Base-by-base conservation (phyloP, 805 yeast species). In the Candida sakaeoensis region DNA sequence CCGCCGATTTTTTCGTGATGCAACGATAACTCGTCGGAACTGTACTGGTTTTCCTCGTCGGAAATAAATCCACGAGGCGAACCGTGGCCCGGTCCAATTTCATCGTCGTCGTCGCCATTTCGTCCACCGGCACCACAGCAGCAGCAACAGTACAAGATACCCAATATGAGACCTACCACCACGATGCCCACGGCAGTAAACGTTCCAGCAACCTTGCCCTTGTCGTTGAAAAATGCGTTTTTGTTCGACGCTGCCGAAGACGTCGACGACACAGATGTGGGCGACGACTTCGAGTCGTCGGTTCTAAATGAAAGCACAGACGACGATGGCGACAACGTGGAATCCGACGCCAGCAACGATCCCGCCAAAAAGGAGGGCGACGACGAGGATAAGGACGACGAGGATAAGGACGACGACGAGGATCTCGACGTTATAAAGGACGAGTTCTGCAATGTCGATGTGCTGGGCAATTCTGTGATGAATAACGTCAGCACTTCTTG, bases 151-250 rank as follows among this genome's bases (percentile, higher is more conserved):
- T 45, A 74, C 9, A 76, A 29, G 2, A 82, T 44, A 1, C 68
- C 62, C 0, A 62, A 49, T 1, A 82, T 36, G 1, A 80, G 35
- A 1, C 70, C 70, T 0, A 77, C 50, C 1, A 63, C 74, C 1
- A 81, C 80, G 1, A 87, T 50, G 1, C 90, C 95, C 13, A 87
- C 93, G 0, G 77, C 89, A 2, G 84, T 78, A 60, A 87, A 87
- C 0, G 88, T 84, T 3, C 95, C 96, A 0, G 90, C 95, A 1
- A 87, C 93, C 54, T 82, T 84, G 0, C 91, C 95, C 33, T 76
- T 77, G 34, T 77, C 65, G 42, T 72, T 69, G 70, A 84, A 87
- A 54, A 82, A 87, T 2, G 80, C n/a, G 10, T 24, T 29, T 24
- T 42, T 42, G 65, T 14, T 27, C 4, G 24, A 7, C 4, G 34